phyloP scores from a whole-genome alignment of 106 monocot species.

The Apostasia shenzhenica region DNA sequence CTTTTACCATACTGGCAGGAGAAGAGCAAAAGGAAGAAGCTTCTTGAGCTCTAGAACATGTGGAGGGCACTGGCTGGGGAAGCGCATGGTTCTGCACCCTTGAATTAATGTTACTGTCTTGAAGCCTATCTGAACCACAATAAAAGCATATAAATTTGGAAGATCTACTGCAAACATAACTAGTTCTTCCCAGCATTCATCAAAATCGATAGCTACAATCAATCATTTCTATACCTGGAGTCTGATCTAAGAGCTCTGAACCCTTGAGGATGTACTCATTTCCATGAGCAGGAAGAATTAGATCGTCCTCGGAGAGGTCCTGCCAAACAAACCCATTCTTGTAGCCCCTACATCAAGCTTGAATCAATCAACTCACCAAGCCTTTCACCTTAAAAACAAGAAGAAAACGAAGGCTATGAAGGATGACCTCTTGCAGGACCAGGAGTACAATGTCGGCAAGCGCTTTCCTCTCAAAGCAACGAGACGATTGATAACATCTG shows the following conservation, averaged over 20 bases:
- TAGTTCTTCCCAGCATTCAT: background rate
- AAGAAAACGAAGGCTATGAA: background rate
- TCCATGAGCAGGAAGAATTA: constrained; percentile 47
- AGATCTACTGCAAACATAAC: background rate
- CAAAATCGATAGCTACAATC: background rate
- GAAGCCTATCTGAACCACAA: constrained; percentile 8
- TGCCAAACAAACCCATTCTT: constrained; percentile 96
- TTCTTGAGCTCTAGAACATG: constrained; percentile 13
- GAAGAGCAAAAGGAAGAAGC: constrained; percentile 32
- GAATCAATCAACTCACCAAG: background rate
- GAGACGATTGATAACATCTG: constrained; percentile 68
- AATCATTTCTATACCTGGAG: constrained; percentile 32
- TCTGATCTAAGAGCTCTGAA: constrained; percentile 61
- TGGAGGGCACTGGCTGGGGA: constrained; percentile 17
- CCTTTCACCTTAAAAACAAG: background rate
- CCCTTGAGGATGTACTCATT: constrained; percentile 87
- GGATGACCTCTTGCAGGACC: constrained; percentile 83
- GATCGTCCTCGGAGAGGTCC: constrained; percentile 78
- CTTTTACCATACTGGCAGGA: constrained; percentile 21
- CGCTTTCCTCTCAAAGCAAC: constrained; percentile 65
- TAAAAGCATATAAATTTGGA: constrained; percentile 1
- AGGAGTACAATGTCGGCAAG: constrained; percentile 74
- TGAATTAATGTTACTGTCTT: constrained; percentile 1
- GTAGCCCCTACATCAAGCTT: constrained; percentile 52
- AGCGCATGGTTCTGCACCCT: constrained; percentile 21